A percentile compares a stretch with the other conserved stretches of the same genome.
Conservation (phyloP, 805 yeast genomes). For the Candida methanosorbosa region DNA sequence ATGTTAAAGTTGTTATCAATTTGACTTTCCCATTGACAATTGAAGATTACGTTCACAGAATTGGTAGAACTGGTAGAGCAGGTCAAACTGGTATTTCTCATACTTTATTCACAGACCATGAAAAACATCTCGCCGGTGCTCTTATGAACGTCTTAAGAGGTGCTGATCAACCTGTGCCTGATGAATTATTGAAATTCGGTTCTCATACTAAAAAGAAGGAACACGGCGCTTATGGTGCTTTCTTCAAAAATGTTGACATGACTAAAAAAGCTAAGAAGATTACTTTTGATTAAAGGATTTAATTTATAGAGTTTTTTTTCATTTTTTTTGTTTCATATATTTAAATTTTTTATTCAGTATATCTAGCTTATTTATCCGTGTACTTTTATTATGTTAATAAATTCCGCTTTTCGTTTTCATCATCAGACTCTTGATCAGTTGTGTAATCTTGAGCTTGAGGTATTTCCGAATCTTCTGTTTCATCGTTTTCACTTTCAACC, state of each 20-base stretch:
- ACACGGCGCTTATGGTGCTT: conserved; percentile 97
- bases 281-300: conserved; percentile 47
- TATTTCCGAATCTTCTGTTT: neutral
- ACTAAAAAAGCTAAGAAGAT: conserved; percentile 81
- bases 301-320: neutral
- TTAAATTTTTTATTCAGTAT: too few species aligned
- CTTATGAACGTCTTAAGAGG: conserved; percentile 86
- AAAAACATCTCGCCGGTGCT: conserved; percentile 93
- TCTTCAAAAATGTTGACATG: conserved; percentile 88
- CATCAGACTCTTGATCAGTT: too few species aligned
- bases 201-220: conserved; percentile 97
- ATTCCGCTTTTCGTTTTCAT: neutral
- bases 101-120: conserved; percentile 93
- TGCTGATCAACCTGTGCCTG: conserved; percentile 94
- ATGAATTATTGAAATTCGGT: conserved; percentile 88
- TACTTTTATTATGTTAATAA: neutral
- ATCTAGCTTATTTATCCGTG: neutral
- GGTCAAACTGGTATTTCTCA: conserved; percentile 93
- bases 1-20: conserved; percentile 78
- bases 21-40: conserved; percentile 85
- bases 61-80: conserved; percentile 97
- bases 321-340: neutral
- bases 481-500: neutral
- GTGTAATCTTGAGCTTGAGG: too few species aligned
- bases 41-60: conserved; percentile 85